Evolutionary conservation across 768 basidiomycete species (phyloP).

Genomic region (Multifurca ochricompacta): DNA sequence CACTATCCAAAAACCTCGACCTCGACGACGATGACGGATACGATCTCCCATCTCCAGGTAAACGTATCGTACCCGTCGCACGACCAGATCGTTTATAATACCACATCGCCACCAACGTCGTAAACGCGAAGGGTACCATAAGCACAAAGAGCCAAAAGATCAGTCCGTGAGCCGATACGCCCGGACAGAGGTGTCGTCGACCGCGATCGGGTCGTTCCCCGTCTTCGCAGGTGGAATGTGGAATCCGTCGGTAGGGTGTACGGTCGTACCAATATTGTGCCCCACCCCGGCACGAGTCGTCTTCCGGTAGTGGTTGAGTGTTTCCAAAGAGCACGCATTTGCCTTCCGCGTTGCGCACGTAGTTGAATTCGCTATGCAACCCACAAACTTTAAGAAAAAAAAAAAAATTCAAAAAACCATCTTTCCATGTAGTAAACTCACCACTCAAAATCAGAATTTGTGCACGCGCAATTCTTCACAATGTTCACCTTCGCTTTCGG

Average conservation of each 20-base stretch:
- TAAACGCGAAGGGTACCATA: constrained; percentile 68
- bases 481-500: constrained; percentile 45
- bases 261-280: constrained; percentile 91
- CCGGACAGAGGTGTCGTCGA: constrained; percentile 67
- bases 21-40: no score
- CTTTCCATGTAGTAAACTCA: constrained; percentile 30
- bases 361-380: constrained; percentile 94
- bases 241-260: constrained; percentile 85
- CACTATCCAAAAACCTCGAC: no score
- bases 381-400: no score
- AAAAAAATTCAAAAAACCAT: no score
- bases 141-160: constrained; percentile 83
- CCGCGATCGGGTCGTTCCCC: constrained; percentile 79
- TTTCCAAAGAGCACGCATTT: constrained; percentile 75
- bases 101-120: constrained; percentile 70
- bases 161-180: constrained; percentile 59
- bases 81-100: constrained; percentile 71
- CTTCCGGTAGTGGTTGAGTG: constrained; percentile 50
- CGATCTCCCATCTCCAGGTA: constrained; percentile 48
- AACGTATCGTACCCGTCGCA: constrained; percentile 69
- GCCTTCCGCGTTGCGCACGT: constrained; percentile 57
- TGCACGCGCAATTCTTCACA: constrained; percentile 68
- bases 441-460: constrained; percentile 87
- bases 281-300: constrained; percentile 52
- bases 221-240: constrained; percentile 79